Percentiles rank a stretch among this genome's conserved stretches.
phyloP scores from a whole-genome alignment of 2,329 filamentous ascomycete genomes.

The Chaetomiaceae sp. region DNA sequence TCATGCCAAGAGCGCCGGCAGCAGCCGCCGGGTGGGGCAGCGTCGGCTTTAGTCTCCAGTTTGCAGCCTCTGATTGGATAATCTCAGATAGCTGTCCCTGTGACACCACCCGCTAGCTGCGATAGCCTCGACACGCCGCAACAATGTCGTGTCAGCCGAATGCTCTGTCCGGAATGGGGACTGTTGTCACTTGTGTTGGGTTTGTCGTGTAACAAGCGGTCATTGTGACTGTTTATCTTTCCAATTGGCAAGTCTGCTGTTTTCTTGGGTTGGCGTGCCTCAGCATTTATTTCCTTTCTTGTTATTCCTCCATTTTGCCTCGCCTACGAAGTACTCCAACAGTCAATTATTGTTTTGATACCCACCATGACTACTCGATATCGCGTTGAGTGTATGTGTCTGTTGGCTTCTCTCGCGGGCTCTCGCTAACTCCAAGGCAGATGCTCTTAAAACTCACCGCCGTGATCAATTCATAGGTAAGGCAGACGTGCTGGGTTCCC shows the following conservation, averaged over 20 bases:
- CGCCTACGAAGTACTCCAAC: no score
- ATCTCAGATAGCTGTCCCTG: slow-evolving; percentile 17
- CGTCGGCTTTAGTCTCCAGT: neutral
- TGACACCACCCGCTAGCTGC: slow-evolving; percentile 23
- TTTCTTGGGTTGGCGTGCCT: no score
- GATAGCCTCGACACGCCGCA: slow-evolving; percentile 1
- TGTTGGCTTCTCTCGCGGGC: neutral
- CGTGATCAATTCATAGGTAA: slow-evolving; percentile 78
- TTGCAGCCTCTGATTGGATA: slow-evolving; percentile 7
- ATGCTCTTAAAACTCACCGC: slow-evolving; percentile 74
- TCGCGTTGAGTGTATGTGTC: slow-evolving; percentile 66
- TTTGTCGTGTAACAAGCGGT: slow-evolving; percentile 14
- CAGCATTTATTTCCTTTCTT: neutral
- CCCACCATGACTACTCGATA: slow-evolving; percentile 57
- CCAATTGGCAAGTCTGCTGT: neutral
- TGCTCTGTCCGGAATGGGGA: slow-evolving; percentile 9
- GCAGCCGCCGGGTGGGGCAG: slow-evolving; percentile 1
- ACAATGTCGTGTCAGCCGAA: slow-evolving; percentile 11
- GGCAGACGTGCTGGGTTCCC: no score
- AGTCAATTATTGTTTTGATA: no score
- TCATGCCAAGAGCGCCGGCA: slow-evolving; percentile 7
- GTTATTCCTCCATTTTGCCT: neutral
- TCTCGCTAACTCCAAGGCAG: slow-evolving; percentile 33
- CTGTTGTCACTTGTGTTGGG: slow-evolving; percentile 5
- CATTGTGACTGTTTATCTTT: slow-evolving; percentile 11